Evolutionary conservation across 164 flowering plant genomes (phyloP), one percentile per base, ranked within the genome.

Genomic region (Nymphaea thermarum): DNA sequence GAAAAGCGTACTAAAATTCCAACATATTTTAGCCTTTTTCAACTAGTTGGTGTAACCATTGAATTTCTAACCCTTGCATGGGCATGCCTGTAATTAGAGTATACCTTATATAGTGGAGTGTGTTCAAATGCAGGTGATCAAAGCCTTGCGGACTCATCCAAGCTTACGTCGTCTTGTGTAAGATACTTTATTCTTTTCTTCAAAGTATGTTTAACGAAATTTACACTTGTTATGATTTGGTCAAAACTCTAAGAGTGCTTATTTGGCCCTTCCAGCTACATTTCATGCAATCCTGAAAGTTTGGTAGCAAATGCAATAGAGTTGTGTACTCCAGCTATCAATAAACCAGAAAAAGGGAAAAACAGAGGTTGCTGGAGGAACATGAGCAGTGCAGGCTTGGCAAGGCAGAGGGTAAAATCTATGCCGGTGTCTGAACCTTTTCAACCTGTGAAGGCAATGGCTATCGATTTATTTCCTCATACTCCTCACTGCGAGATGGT

Each of bases 361-460:
- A 78, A 84, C 75, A 18, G 86, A 70, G 84, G 82, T 43, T 36
- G 16, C 42, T 91, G 97, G 99, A 90, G 92, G 79, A 88, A 84
- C 65, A 87, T 87, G 90, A 86, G 96, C 73, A 79, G 83, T 67
- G 89, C 98, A 67, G 88, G 96, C 65, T 78, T 90, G 76, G 99
- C 98, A 43, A 80, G 96, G 62, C 96, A 87, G 67, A 84, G 99
- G 71, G 82, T 82, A 68, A 94, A 91, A 76, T 90, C 96, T 2
- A 94, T 94, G 97, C 97, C 98, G 16, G 69, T 70, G 59, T 94
- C 99, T 3, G 90, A 88, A 83, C 95, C 97, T 43, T 94, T 90
- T 76, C 80, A 44, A 63, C 99, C 98, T 11, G 80, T 94, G 44
- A 94, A 84, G 79, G 88, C 96, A 17, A 87, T 86, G 91, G 97